phyloP scores from a whole-genome alignment of 345 rosid species.

The Citrus maxima region DNA sequence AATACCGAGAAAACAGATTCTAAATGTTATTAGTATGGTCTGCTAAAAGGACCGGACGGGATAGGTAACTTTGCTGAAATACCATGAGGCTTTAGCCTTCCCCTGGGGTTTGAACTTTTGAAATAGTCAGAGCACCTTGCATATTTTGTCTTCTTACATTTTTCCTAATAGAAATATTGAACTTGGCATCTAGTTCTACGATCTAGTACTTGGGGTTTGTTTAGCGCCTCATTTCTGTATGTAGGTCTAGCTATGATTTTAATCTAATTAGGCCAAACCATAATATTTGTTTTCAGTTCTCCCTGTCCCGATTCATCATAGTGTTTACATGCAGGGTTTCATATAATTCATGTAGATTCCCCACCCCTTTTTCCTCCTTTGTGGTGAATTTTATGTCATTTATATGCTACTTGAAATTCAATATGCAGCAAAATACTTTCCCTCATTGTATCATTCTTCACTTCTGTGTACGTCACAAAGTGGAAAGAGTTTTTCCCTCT shows the following conservation, averaged over 20 bases:
- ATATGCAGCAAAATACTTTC: conserved; percentile 78
- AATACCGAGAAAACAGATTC: neutral
- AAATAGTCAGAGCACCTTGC: neutral
- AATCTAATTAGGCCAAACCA: neutral
- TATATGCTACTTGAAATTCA: conserved; percentile 16
- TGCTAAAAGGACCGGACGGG: neutral
- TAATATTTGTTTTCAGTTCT: neutral
- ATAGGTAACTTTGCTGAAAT: neutral
- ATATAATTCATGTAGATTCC: neutral
- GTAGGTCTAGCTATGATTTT: neutral
- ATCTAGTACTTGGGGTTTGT: neutral
- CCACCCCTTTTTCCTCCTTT: neutral
- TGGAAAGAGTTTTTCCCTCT: conserved; percentile 72
- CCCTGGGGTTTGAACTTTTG: neutral
- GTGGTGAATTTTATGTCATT: conserved; percentile 10
- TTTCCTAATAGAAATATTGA: neutral
- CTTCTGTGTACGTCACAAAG: conserved; percentile 61
- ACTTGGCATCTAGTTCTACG: neutral
- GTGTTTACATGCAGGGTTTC: neutral
- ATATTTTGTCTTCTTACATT: neutral
- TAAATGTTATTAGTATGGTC: neutral
- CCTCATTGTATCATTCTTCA: conserved; percentile 63
- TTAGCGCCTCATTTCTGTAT: neutral
- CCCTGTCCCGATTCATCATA: neutral
- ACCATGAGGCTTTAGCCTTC: neutral